Base-by-base conservation (phyloP, 106 monocot genomes). In the Dendrobium officinale region DNA sequence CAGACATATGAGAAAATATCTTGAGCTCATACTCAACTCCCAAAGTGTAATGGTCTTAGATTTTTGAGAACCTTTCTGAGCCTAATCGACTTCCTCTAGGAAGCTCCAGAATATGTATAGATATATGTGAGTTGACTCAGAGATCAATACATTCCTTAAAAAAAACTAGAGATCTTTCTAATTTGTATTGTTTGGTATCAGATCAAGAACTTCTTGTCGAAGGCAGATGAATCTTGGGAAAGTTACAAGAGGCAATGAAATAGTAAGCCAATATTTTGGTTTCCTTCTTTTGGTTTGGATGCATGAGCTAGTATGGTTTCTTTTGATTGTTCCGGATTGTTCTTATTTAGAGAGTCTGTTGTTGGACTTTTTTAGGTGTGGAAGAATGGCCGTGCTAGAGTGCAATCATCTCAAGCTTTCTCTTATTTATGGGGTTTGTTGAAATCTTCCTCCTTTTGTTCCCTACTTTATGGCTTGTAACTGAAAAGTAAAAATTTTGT, bases 391-490 rank as follows among this genome's bases (percentile, higher is more conserved):
- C 37, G 29, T n/a, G 44, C 49, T 55, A 81, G 78, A 73, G 44
- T 37, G 17, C 81, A 81, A 44, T 59, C 33, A 20, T 77, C 37
- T 75, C 78, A 85, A 59, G 17, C 78, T 56, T 64, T 66, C 59
- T 81, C 78, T 49, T 72, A 24, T 43, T 78, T 81, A 19, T 72
- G 72, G 29, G 81, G 85, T 85, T 77, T 7, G 74, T 43, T 43
- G 27, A 18, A 43, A 42, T 42, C 33, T 70, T 31, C 33, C 43
- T 43, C 20, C 20, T 20, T 20, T 74, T 74, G 43, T 5, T 42
- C 19, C 7, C 43, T 43, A 18, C 11, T 19, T 18, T 42, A 44
- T 70, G 17, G 19, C 43, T 33, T 72, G 43, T 74, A 74, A 15
- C 33, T 74, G 74, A 41, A 19, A 41, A 19, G 4, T 74, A 42